Base-by-base conservation (phyloP, 305 asterid species). In the Fraxinus angustifolia region DNA sequence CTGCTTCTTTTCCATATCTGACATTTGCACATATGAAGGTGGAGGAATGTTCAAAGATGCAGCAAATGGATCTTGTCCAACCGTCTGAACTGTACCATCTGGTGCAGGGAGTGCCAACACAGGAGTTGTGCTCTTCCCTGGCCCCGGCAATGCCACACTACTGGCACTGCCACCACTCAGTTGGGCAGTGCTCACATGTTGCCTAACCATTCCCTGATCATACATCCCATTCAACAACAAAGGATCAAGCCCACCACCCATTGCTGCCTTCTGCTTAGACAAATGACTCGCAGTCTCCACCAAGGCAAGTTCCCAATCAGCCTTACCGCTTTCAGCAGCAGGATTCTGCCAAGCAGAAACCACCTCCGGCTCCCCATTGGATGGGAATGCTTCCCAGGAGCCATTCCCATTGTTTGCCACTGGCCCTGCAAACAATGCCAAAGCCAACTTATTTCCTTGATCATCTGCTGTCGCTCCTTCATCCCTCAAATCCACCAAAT, bases 331-430 rank as follows among this genome's bases (percentile, higher is more conserved):
- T 88, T 92, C 97, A 0, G 93, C 96, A 11, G 98, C 98, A 3
- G 97, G 98, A 87, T 91, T 94, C 87, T 93, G 98, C 98, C 98
- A 93, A 38, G 98, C 98, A 0, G 98, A 92, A 53, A 96, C 92
- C 86, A 93, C 91, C 78, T 88, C 92, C 4, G 87, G 70, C 76
- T 84, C 92, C 6, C 94, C 96, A 26, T 91, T 89, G 0, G 91
- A 83, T 0, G 91, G 88, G 84, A 95, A 95, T 31, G 97, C 94
- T 80, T 95, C 97, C 99, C 99, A 95, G 4, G 94, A 89, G 10
- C 93, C 92, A 17, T 91, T 92, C 38, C 78, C 89, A 19, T 82
- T 88, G 77, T 86, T 89, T 56, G 92, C 90, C 8, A 26, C 89
- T 0, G 92, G 94, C 14, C 94, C 98, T 1, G 95, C 94, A 84